Evolutionary conservation across 2,329 filamentous ascomycete species (phyloP).

Genomic region (Beauveria pseudobassiana): DNA sequence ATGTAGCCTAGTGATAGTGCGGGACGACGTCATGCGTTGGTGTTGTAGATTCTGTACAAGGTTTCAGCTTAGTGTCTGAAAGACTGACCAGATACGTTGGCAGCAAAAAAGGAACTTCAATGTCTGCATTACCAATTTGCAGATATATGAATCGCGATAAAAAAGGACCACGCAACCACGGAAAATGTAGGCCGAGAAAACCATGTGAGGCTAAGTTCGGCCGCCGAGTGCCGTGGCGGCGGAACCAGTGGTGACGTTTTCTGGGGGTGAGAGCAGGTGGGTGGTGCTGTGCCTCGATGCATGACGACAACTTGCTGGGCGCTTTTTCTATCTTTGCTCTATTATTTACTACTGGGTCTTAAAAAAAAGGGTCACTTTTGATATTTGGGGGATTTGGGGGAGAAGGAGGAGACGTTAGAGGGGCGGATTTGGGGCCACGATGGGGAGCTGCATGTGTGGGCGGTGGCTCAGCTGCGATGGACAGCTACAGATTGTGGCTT

Average conservation of each 20-base stretch:
- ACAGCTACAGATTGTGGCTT: not conserved
- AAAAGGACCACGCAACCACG: not conserved
- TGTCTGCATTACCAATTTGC: no score
- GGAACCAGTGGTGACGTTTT: conserved; percentile 3
- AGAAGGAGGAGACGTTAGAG: not conserved
- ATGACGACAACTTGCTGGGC: conserved; percentile 6
- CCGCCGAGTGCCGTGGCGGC: not conserved
- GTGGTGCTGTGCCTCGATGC: conserved; percentile 7
- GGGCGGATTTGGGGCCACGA: not conserved
- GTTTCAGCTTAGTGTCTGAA: not conserved
- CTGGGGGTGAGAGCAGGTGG: not conserved
- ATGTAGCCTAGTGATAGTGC: not conserved
- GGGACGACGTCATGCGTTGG: not conserved
- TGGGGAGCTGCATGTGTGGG: not conserved
- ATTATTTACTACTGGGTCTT: not conserved
- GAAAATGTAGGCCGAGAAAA: not conserved
- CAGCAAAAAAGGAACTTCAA: no score
- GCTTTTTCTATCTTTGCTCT: not conserved
- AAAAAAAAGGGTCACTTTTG: no score
- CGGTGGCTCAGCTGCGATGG: conserved; percentile 1
- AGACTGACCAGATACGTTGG: no score
- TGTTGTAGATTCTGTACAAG: not conserved
- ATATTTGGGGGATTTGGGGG: not conserved
- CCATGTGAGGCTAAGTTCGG: not conserved
- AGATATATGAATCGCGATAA: not conserved